These are phyloP conservation scores for Ogataea nonfermentans DNA, from an alignment of 805 yeast species.

Conservation along the genomic window DNA sequence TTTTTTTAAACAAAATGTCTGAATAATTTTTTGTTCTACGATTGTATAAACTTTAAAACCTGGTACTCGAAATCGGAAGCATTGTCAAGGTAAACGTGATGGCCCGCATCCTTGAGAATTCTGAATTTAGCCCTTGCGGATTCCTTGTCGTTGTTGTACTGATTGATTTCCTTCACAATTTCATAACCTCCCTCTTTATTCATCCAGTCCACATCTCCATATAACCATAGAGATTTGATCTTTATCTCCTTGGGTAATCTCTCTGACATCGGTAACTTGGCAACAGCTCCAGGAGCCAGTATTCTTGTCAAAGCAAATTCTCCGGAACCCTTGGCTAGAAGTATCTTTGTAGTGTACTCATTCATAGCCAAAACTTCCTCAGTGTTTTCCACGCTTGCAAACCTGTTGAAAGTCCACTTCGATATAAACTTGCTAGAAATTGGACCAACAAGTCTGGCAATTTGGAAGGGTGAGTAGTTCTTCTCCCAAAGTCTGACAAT, in stretches of 20 bases:
- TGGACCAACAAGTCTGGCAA: constrained; percentile 53
- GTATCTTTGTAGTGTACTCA: constrained; percentile 51
- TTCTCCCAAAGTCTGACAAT: constrained; percentile 49
- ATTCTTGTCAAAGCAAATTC: constrained; percentile 62
- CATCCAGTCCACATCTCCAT: constrained; percentile 76
- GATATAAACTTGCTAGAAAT: constrained; percentile 49
- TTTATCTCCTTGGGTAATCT: constrained; percentile 42
- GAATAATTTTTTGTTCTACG: constrained; percentile 1
- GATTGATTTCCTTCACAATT: constrained; percentile 36
- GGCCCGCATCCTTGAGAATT: constrained; percentile 47
- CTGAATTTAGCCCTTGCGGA: constrained; percentile 32
- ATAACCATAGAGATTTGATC: constrained; percentile 55
- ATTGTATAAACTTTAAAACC: constrained; percentile 27
- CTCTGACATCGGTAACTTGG: constrained; percentile 56
- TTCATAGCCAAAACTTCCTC: constrained; percentile 44
- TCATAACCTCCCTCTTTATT: constrained; percentile 56
- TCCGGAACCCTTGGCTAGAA: constrained; percentile 59
- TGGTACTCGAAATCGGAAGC: constrained; percentile 33
- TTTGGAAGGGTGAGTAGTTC: constrained; percentile 53
- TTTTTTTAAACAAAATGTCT: constrained; percentile 2
- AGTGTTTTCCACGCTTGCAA: constrained; percentile 29
- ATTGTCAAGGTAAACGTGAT: constrained; percentile 54
- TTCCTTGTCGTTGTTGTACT: constrained; percentile 15
- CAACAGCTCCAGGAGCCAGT: constrained; percentile 55
- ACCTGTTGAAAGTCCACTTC: constrained; percentile 54